Evolutionary conservation across 192 early-diverging fungal genomes (phyloP), one percentile per base, ranked within the genome.

Genomic region (Entomortierella beljakovae): DNA sequence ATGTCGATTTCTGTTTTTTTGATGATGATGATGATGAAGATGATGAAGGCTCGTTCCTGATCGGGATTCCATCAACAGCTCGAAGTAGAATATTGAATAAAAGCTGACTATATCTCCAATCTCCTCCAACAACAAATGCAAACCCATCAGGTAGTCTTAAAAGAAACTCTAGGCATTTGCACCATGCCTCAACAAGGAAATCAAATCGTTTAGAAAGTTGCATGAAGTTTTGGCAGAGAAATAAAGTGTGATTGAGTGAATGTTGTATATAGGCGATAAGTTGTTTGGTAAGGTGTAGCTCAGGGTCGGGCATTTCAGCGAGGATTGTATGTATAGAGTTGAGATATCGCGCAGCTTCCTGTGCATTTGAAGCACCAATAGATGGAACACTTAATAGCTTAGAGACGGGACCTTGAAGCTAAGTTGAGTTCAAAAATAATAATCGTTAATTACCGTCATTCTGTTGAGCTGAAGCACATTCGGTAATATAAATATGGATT

Each of bases 111-210:
- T 51, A 53, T 22, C n/a, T 26, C 75, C 75, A 79, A 20, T 58
- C 59, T 0, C 59, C 23, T 0, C 55, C 68, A 9, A 59, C 25
- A 6, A 79, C n/a, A 18, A 64, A 34, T 0, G 60, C 57, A 29
- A 70, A 79, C 53, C 61, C 68, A 32, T 70, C 67, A 9, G 75
- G 67, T 33, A 79, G 25, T 26, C 40, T 43, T 22, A 79, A 33
- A 6, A 77, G 31, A 25, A 64, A 77, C 13, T 59, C 73, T 9
- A 77, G 61, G 37, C 73, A 77, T 6, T 46, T 43, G 33, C 66
- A 58, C 73, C 73, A 79, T 18, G 75, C 26, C 8, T 79, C 75
- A 1, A 70, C 57, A 18, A 79, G 16, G 31, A 65, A 79, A 54
- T 79, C 75, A 33, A 79, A 70, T 23, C 75, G 67, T 13, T 64